A percentile compares a stretch with the other conserved stretches of the same genome.
These are phyloP conservation scores for Herpotrichia juniperi DNA, from an alignment of 2,329 filamentous ascomycete species.

Conservation along the genomic window DNA sequence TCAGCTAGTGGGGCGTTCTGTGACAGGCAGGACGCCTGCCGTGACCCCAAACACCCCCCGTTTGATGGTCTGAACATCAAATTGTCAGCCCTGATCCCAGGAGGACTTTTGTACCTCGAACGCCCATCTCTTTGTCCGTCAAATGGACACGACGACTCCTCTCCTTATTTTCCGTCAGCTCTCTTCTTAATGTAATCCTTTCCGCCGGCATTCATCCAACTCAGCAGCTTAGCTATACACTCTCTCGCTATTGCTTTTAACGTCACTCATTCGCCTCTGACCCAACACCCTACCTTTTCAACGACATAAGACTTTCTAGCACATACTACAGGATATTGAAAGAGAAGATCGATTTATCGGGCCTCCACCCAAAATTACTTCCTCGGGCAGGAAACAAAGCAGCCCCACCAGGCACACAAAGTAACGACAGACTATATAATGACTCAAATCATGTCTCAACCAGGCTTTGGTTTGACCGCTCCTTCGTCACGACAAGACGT, in stretches of 20 bases:
- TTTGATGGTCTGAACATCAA: constrained; percentile 37
- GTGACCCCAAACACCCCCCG: constrained; percentile 42
- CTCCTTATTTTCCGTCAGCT: constrained; percentile 6
- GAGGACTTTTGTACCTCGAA: constrained; percentile 35
- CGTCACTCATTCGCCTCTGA: constrained; percentile 2
- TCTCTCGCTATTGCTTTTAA: neutral
- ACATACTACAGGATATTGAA: neutral
- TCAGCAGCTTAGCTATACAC: neutral
- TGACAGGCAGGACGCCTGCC: constrained; percentile 34
- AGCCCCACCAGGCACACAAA: neutral
- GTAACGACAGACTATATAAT: constrained; percentile 18
- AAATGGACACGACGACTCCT: constrained; percentile 24
- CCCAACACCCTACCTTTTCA: neutral
- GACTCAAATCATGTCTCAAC: constrained; percentile 32
- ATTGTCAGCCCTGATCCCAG: constrained; percentile 37
- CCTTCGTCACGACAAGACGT: constrained; percentile 44
- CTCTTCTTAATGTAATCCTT: constrained; percentile 2
- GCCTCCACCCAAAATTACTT: neutral
- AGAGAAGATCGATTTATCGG: neutral
- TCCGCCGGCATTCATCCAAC: neutral
- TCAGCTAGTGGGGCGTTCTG: constrained; percentile 17
- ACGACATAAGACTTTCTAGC: neutral
- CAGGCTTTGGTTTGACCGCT: constrained; percentile 26
- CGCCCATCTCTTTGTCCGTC: constrained; percentile 30
- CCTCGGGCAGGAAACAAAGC: neutral